phyloP scores from a whole-genome alignment of 1,284 basidiomycete species.

The Microbotryum intermedium region DNA sequence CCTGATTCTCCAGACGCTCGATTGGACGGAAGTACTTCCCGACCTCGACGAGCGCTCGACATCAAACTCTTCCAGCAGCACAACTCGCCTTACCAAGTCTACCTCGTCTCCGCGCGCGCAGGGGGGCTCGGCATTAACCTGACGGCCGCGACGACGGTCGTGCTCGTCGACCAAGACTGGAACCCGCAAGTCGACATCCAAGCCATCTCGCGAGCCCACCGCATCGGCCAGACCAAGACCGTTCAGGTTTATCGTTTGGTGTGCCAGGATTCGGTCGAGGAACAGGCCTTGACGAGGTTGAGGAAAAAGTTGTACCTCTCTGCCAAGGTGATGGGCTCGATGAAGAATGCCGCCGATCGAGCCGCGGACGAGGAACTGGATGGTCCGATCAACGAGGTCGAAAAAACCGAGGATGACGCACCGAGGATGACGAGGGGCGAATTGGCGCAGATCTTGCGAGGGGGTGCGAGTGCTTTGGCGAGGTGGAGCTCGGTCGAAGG shows the following conservation, averaged over 20 bases:
- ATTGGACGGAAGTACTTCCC: conserved; percentile 34
- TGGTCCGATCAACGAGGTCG: conserved; percentile 43
- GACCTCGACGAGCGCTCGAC: conserved; percentile 50
- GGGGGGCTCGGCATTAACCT: conserved; percentile 38
- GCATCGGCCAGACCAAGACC: conserved; percentile 30
- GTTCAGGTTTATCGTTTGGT: conserved; percentile 31
- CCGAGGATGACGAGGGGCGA: conserved; percentile 44
- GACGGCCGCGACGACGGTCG: conserved; percentile 26
- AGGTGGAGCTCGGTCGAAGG: not conserved
- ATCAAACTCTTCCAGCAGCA: conserved; percentile 57
- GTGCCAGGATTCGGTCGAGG: conserved; percentile 48
- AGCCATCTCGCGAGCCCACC: conserved; percentile 31
- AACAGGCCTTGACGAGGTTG: conserved; percentile 56
- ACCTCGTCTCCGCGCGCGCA: conserved; percentile 29
- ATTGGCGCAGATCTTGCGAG: conserved; percentile 15
- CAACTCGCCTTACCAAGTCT: conserved; percentile 38
- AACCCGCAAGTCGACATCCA: conserved; percentile 31
- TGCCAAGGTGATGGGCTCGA: conserved; percentile 49
- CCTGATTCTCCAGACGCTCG: conserved; percentile 6
- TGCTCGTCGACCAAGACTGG: conserved; percentile 28
- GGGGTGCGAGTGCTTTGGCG: conserved; percentile 15
- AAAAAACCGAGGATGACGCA: conserved; percentile 45
- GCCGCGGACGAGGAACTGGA: conserved; percentile 41
- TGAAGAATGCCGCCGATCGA: conserved; percentile 52
- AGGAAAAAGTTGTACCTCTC: conserved; percentile 57